Evolutionary conservation across 257 asterid genomes (phyloP).

Genomic region (Leptodermis oblonga): DNA sequence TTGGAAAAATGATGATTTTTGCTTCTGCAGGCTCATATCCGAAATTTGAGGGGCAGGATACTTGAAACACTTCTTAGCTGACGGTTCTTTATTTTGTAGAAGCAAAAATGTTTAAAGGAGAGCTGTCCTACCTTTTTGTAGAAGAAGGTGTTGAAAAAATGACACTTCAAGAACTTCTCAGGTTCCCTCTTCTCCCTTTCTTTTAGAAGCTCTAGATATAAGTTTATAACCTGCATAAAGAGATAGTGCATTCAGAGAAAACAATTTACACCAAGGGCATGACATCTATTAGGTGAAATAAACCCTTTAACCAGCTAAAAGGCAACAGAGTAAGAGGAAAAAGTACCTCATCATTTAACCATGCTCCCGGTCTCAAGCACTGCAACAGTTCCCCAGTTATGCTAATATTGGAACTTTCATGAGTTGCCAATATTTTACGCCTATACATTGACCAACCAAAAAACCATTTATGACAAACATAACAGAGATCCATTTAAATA

Average conservation of each 20-base stretch:
- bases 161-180: constrained; percentile 75
- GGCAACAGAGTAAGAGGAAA: constrained; percentile 10
- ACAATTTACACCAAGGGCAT: constrained; percentile 8
- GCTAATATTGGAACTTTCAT: constrained; percentile 65
- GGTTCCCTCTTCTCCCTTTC: constrained; percentile 90
- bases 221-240: constrained; percentile 72
- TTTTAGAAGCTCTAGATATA: constrained; percentile 80
- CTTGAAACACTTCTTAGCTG: too few species aligned
- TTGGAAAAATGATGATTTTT: too few species aligned
- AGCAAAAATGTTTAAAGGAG: not conserved
- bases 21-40: too few species aligned
- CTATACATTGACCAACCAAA: constrained; percentile 30
- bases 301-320: not conserved
- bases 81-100: too few species aligned
- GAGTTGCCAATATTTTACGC: constrained; percentile 54
- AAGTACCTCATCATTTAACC: constrained; percentile 96
- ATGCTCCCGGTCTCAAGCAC: constrained; percentile 65
- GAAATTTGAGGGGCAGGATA: too few species aligned
- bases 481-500: constrained; percentile 3
- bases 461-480: constrained; percentile 10
- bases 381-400: constrained; percentile 67
- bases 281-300: not conserved
- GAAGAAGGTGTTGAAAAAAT: constrained; percentile 82
- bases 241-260: constrained; percentile 10
- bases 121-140: constrained; percentile 65